Evolutionary conservation across 257 asterid species (phyloP).

Genomic region (Nyctanthes arbortristis): DNA sequence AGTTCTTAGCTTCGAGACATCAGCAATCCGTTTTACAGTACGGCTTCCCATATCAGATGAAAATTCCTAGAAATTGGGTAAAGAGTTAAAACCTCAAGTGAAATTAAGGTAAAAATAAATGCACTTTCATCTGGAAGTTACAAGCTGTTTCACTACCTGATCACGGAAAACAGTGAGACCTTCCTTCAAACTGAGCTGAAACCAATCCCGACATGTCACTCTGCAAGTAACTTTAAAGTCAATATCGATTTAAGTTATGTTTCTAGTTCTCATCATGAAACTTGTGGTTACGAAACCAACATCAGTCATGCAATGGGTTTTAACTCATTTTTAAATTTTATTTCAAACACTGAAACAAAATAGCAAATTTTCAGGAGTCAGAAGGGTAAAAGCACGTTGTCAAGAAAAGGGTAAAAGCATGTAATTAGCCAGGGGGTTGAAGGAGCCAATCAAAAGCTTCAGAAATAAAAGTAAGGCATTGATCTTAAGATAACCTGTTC

Average conservation of each 20-base stretch:
- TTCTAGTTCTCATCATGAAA: not conserved
- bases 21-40: conserved; percentile 73
- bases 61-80: conserved; percentile 53
- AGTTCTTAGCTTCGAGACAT: conserved; percentile 68
- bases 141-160: conserved; percentile 54
- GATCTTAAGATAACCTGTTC: conserved; percentile 60
- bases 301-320: not conserved
- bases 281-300: not conserved
- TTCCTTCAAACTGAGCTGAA: conserved; percentile 98
- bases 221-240: conserved; percentile 46
- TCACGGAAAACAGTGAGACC: conserved; percentile 98
- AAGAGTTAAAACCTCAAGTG: conserved; percentile 9
- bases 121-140: not conserved
- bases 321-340: not conserved
- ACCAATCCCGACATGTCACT: conserved; percentile 99
- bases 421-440: not conserved
- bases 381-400: not conserved
- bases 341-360: not conserved
- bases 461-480: conserved; percentile 15
- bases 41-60: conserved; percentile 92
- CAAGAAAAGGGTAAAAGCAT: too few species aligned
- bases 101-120: conserved; percentile 4
- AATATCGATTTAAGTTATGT: conserved; percentile 17
- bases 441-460: conserved; percentile 15
- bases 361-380: not conserved